These are phyloP conservation scores for Canavalia ensiformis DNA, from an alignment of 306 rosid species.

Conservation along the genomic window DNA sequence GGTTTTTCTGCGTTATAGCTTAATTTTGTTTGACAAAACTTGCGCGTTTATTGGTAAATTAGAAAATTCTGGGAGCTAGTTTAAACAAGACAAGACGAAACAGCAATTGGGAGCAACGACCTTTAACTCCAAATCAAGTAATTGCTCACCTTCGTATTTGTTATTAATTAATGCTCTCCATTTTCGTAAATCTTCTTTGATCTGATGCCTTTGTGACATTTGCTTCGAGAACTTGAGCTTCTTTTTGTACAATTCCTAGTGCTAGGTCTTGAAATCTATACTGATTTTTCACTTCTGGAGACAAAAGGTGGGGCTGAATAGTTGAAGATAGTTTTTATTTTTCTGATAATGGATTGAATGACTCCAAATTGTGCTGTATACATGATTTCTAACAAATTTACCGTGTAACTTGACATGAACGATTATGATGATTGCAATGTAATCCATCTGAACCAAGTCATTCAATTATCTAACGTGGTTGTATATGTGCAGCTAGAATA, in stretches of 20 bases:
- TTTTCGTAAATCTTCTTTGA: constrained; percentile 7
- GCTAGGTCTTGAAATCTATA: constrained; percentile 15
- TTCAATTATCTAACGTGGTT: constrained; percentile 34
- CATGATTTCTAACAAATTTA: constrained; percentile 21
- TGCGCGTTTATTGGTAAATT: constrained; percentile 43
- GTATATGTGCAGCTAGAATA: constrained; percentile 79
- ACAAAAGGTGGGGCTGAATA: background rate
- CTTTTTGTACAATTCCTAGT: constrained; percentile 20
- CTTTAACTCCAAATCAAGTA: constrained; percentile 86
- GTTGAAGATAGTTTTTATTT: background rate
- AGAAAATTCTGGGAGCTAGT: constrained; percentile 92
- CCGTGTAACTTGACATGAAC: background rate
- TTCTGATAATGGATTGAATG: background rate
- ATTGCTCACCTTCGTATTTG: constrained; percentile 32
- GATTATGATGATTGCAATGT: background rate
- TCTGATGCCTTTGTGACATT: constrained; percentile 1
- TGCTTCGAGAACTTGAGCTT: background rate
- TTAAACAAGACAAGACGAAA: constrained; percentile 93
- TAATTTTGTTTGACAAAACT: constrained; percentile 44
- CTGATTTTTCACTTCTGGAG: no score
- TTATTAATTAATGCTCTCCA: constrained; percentile 24
- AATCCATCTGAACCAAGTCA: constrained; percentile 23
- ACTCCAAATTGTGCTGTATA: constrained; percentile 34
- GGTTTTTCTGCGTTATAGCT: constrained; percentile 4
- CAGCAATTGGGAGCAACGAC: constrained; percentile 97